A percentile compares a stretch with the other conserved stretches of the same genome.
Conservation (phyloP, 768 basidiomycete genomes). For the Psilocybe cubensis region DNA sequence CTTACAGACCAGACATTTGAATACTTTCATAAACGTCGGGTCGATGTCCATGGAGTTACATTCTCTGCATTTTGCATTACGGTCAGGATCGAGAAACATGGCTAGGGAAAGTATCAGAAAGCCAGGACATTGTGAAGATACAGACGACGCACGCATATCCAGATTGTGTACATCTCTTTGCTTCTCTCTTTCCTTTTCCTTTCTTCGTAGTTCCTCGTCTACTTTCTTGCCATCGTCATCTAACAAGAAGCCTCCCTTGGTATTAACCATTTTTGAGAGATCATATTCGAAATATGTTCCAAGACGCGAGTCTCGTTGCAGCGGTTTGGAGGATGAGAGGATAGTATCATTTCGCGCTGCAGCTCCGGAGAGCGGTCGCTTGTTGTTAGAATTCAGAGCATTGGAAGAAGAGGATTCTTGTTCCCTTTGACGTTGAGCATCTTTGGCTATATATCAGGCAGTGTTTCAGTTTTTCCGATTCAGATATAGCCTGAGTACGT, state of each 20-base stretch:
- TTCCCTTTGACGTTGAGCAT: slow-evolving; percentile 69
- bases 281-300: slow-evolving; percentile 98
- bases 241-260: slow-evolving; percentile 93
- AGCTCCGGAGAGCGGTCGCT: slow-evolving; percentile 66
- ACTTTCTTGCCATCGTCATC: slow-evolving; percentile 87
- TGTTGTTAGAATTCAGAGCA: slow-evolving; percentile 65
- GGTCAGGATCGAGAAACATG: slow-evolving; percentile 70
- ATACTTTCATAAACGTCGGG: slow-evolving; percentile 77
- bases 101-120: slow-evolving; percentile 46
- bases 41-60: slow-evolving; percentile 93
- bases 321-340: slow-evolving; percentile 47
- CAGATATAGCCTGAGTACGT: background rate
- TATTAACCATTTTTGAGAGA: slow-evolving; percentile 94
- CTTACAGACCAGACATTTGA: slow-evolving; percentile 85
- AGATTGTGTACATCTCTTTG: slow-evolving; percentile 74
- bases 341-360: slow-evolving; percentile 59
- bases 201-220: slow-evolving; percentile 73
- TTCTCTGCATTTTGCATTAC: slow-evolving; percentile 85
- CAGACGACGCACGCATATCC: slow-evolving; percentile 64
- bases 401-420: slow-evolving; percentile 51
- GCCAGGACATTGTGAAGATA: background rate
- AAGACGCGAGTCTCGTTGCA: slow-evolving; percentile 76
- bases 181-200: slow-evolving; percentile 82
- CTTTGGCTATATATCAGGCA: slow-evolving; percentile 59
- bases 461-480: background rate